A percentile compares a stretch with the other conserved stretches of the same genome.
Evolutionary conservation across 768 basidiomycete genomes (phyloP).

Genomic region (Leccinum obscurum): DNA sequence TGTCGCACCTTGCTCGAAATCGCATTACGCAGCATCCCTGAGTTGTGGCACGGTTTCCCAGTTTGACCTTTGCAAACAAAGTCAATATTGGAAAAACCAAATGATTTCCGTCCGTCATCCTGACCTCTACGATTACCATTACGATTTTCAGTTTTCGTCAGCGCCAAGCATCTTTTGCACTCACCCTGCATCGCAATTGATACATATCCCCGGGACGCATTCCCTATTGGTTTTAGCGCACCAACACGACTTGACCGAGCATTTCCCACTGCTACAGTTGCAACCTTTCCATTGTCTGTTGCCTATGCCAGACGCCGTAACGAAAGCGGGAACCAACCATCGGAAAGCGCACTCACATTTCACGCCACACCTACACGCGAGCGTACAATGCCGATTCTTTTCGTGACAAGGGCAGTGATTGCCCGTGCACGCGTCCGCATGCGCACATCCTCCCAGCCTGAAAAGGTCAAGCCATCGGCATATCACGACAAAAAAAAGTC

Average conservation of each 20-base stretch:
- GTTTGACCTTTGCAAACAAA: constrained; percentile 16
- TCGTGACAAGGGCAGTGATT: constrained; percentile 42
- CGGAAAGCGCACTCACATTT: constrained; percentile 35
- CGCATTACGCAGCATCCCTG: constrained; percentile 24
- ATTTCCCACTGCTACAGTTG: constrained; percentile 31
- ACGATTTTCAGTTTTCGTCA: background rate
- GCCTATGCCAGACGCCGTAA: constrained; percentile 6
- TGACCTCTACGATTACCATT: constrained; percentile 23
- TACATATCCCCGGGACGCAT: constrained; percentile 55
- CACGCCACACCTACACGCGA: constrained; percentile 47
- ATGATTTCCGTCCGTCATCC: background rate
- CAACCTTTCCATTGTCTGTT: constrained; percentile 18
- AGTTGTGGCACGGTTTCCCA: constrained; percentile 29
- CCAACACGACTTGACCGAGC: constrained; percentile 29
- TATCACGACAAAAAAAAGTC: background rate
- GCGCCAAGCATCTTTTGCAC: constrained; percentile 1
- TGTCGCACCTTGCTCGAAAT: constrained; percentile 19
- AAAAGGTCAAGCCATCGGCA: background rate
- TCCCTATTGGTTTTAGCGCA: constrained; percentile 42
- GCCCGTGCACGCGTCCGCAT: constrained; percentile 47
- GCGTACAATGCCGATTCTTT: constrained; percentile 42
- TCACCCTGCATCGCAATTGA: constrained; percentile 44
- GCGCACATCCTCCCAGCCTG: constrained; percentile 43
- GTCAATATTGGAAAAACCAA: background rate
- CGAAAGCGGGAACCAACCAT: background rate